Conservation (phyloP, 1,284 basidiomycete species). For the Sphagnurus paluster region DNA sequence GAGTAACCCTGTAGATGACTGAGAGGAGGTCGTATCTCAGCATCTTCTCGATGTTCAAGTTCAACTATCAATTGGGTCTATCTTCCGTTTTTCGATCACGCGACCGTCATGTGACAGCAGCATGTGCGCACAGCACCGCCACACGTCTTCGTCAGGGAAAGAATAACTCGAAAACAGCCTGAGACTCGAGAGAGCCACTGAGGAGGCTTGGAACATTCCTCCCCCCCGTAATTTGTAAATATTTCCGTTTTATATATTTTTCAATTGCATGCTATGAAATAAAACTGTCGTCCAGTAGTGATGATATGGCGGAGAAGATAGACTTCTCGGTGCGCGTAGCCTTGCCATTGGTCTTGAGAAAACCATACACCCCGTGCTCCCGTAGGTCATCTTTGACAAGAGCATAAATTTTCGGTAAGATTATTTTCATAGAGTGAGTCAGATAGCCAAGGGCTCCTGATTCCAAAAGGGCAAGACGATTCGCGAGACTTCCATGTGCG, state of each 20-base stretch:
- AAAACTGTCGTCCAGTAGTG: constrained; percentile 6
- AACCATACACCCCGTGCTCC: constrained; percentile 8
- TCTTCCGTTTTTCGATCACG: constrained; percentile 1
- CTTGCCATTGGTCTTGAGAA: constrained; percentile 6
- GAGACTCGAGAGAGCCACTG: too few relatives aligned
- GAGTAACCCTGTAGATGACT: background rate
- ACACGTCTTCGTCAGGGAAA: too few relatives aligned
- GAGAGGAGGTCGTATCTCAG: background rate
- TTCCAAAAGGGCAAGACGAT: constrained; percentile 10
- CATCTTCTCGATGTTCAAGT: background rate
- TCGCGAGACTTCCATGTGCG: constrained; percentile 2
- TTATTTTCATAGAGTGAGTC: constrained; percentile 8
- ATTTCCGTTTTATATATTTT: too few relatives aligned
- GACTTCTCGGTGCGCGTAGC: constrained; percentile 6
- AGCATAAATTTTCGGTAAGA: constrained; percentile 7
- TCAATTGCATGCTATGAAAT: too few relatives aligned
- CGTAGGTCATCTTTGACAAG: constrained; percentile 4
- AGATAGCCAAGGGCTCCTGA: constrained; percentile 12
- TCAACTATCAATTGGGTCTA: background rate
- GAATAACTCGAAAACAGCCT: too few relatives aligned
- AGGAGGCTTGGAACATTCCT: too few relatives aligned
- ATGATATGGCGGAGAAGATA: constrained; percentile 9
- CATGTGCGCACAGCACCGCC: background rate
- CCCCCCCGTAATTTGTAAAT: too few relatives aligned
- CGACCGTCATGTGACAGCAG: background rate